Percentiles rank a stretch among this genome's conserved stretches.
Conservation (phyloP, 2,329 filamentous ascomycete species). For the Aureobasidium zeae region DNA sequence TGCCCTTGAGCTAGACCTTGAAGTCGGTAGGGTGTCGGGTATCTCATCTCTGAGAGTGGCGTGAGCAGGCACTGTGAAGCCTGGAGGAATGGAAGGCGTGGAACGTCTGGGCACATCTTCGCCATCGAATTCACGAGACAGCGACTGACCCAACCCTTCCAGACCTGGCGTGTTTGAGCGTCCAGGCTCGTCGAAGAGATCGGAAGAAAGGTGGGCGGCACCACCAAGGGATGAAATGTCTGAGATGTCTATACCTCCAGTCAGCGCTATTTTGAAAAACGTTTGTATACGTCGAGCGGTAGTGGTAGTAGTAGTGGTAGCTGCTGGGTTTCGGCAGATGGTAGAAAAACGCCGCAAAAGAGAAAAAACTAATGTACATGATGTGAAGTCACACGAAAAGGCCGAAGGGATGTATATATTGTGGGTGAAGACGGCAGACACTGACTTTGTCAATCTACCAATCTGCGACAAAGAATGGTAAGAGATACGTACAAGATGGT, state of each 20-base stretch:
- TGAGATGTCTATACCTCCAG: constrained; percentile 14
- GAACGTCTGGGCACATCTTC: constrained; percentile 26
- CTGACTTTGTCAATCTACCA: constrained; percentile 21
- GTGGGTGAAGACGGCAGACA: constrained; percentile 14
- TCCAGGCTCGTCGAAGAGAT: constrained; percentile 13
- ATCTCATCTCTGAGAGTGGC: constrained; percentile 2
- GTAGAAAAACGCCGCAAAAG: constrained; percentile 5
- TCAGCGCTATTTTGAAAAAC: constrained; percentile 7
- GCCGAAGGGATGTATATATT: constrained; percentile 14
- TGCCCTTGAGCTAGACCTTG: constrained; percentile 27
- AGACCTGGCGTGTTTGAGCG: constrained; percentile 30
- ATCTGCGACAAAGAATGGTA: constrained; percentile 18
- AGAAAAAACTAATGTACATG: constrained; percentile 14
- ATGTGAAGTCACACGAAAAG: constrained; percentile 13
- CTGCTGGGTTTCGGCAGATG: constrained; percentile 9
- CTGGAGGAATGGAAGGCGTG: constrained; percentile 39
- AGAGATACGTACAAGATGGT: constrained; percentile 19
- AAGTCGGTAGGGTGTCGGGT: constrained; percentile 21
- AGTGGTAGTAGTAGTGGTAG: too few species aligned
- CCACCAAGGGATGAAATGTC: constrained; percentile 9
- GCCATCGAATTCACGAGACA: constrained; percentile 18
- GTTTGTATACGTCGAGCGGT: constrained; percentile 6
- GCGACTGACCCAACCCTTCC: constrained; percentile 20
- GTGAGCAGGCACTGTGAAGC: constrained; percentile 27
- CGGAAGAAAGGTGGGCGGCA: constrained; percentile 13